Evolutionary conservation across 495 filamentous ascomycete species (phyloP).

Genomic region (Aspergillus kassunensis): DNA sequence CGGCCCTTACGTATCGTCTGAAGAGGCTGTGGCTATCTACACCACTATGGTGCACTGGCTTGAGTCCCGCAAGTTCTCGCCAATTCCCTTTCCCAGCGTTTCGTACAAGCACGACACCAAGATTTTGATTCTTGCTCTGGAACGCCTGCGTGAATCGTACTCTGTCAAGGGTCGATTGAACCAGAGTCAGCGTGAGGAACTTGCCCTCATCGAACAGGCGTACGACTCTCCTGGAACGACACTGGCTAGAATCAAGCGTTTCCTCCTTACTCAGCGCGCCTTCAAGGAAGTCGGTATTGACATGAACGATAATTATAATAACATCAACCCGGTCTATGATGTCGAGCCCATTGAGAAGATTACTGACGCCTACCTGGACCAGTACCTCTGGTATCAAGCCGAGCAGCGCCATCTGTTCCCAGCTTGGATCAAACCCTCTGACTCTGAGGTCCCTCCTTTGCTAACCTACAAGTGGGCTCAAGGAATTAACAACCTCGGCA

Average conservation of each 20-base stretch:
- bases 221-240: conserved; percentile 98
- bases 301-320: conserved; percentile 99
- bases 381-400: conserved; percentile 99
- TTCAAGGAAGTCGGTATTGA: conserved; percentile 99
- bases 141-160: conserved; percentile 92
- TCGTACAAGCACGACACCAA: conserved; percentile 99
- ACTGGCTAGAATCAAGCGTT: conserved; percentile 93
- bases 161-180: conserved; percentile 97
- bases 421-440: conserved; percentile 98
- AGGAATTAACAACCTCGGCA: conserved; percentile 98
- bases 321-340: conserved; percentile 98
- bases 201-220: conserved; percentile 96
- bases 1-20: conserved; percentile 95
- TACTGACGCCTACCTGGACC: conserved; percentile 97
- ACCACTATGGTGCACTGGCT: conserved; percentile 99
- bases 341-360: conserved; percentile 99
- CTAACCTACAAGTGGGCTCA: conserved; percentile 99
- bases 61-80: conserved; percentile 95
- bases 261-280: conserved; percentile 91
- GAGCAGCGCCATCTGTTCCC: conserved; percentile 98
- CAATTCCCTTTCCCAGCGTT: conserved; percentile 97
- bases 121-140: conserved; percentile 93
- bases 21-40: conserved; percentile 98
- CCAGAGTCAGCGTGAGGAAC: conserved; percentile 95
- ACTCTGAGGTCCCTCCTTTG: conserved; percentile 96